Evolutionary conservation across 2,329 filamentous ascomycete genomes (phyloP).

Genomic region (Malbranchea zuffiana): DNA sequence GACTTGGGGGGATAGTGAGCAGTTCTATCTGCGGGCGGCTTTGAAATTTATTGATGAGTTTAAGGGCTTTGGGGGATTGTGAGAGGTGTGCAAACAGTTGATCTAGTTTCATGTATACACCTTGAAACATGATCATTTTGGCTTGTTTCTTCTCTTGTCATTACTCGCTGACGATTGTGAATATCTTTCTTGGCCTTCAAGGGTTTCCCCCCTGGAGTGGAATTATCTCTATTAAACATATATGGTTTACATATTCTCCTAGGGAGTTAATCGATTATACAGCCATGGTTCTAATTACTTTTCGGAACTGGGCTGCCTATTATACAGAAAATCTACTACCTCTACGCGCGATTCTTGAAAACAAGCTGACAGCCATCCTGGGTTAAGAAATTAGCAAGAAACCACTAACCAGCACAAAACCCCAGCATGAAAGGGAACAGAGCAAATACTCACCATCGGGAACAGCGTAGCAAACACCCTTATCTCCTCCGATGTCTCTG

Average conservation of each 20-base stretch:
- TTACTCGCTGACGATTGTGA: background rate
- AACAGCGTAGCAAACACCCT: constrained; percentile 98
- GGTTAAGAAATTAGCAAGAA: background rate
- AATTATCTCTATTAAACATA: too few relatives aligned
- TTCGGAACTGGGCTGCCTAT: too few relatives aligned
- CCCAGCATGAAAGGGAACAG: too few relatives aligned
- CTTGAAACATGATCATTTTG: too few relatives aligned
- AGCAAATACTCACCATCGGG: constrained; percentile 65
- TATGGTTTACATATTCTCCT: too few relatives aligned
- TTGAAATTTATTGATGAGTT: constrained; percentile 41
- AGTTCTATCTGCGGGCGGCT: constrained; percentile 41
- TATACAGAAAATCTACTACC: too few relatives aligned
- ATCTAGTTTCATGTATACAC: too few relatives aligned
- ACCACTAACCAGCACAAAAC: background rate
- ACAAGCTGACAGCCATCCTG: background rate
- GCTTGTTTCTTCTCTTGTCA: background rate
- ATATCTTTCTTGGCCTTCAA: too few relatives aligned
- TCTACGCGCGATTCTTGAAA: background rate
- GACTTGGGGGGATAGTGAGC: constrained; percentile 37
- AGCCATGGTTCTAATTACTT: too few relatives aligned
- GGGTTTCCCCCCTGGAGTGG: too few relatives aligned
- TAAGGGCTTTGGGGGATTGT: constrained; percentile 18
- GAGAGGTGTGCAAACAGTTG: too few relatives aligned
- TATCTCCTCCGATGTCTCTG: constrained; percentile 77
- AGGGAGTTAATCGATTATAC: too few relatives aligned